Base-by-base conservation (phyloP, 441 rosid species). In the Brassica balearica region DNA sequence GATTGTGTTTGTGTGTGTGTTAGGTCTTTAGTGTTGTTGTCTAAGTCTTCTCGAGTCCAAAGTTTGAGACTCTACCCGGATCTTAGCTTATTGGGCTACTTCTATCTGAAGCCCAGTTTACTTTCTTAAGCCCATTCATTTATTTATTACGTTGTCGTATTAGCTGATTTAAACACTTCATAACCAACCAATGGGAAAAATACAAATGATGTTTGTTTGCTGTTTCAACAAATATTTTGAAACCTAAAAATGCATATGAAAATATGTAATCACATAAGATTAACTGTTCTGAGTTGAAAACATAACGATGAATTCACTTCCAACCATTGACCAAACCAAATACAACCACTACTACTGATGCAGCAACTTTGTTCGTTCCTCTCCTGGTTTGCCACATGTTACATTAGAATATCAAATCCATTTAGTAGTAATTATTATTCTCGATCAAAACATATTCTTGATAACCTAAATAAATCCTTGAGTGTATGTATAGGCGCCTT, bases 1-100 rank as follows among this genome's bases (percentile, higher is more conserved):
- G 20, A 51, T 15, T 51, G 69, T 23, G 74, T 6, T 27, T 61
- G 25, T 11, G 10, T 59, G 19, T 19, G 19, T 19, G 19, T 78
- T 69, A 74, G 78, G 75, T 74, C 71, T 34, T 29, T 15, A 36
- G 68, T 59, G 29, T 38, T 32, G 25, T 27, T 61, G 43, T 69
- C 74, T 64, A 55, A 62, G 70, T 60, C 71, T 17, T 8, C 6
- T 19, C 62, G 12, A 55, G 23, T 55, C 60, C 23, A 55, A 6
- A 7, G 23, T 55, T 53, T 7, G 60, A 55, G 15, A 48, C 55
- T 51, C 19, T 51, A 14, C 2, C 56, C 8, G 6, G 56, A n/a
- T 53, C 59, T 53, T 53, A 15, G 1, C 60, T 17, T 55, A 55
- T 55, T 55, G 60, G 60, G 60, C 60, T 8, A 17, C 60, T 8